Evolutionary conservation across 129 eudicot genomes (phyloP).

Genomic region (Dittrichia graveolens): DNA sequence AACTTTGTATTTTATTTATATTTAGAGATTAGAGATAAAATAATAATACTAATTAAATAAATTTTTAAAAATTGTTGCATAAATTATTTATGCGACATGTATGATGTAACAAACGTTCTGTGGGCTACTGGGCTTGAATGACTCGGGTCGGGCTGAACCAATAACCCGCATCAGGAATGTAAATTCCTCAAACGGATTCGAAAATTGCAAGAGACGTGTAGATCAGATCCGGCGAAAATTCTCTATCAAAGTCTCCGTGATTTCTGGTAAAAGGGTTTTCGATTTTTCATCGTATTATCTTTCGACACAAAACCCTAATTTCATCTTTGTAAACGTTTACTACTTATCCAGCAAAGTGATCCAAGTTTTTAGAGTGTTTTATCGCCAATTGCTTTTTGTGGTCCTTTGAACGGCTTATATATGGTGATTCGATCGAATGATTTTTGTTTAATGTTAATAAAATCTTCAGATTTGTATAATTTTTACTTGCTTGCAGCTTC

Average conservation of each 20-base stretch:
- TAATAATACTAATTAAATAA: no score
- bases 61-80: no score
- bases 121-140: not conserved
- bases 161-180: not conserved
- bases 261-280: constrained; percentile 15
- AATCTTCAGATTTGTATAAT: no score
- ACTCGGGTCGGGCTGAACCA: constrained; percentile 13
- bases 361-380: not conserved
- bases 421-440: not conserved
- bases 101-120: no score
- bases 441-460: no score
- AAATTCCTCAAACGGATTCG: constrained; percentile 6
- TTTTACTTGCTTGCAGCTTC: constrained; percentile 20
- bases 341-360: not conserved
- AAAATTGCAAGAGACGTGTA: not conserved
- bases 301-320: constrained; percentile 12
- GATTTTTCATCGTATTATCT: constrained; percentile 5
- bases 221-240: constrained; percentile 11
- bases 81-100: no score
- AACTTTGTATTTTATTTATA: no score
- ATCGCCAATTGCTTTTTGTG: not conserved
- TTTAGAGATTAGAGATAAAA: no score
- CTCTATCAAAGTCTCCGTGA: constrained; percentile 28
- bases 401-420: not conserved
- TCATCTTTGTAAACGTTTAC: not conserved